These are phyloP conservation scores for Colletotrichum spaethianum DNA, from an alignment of 2,329 filamentous ascomycete genomes.

Conservation along the genomic window DNA sequence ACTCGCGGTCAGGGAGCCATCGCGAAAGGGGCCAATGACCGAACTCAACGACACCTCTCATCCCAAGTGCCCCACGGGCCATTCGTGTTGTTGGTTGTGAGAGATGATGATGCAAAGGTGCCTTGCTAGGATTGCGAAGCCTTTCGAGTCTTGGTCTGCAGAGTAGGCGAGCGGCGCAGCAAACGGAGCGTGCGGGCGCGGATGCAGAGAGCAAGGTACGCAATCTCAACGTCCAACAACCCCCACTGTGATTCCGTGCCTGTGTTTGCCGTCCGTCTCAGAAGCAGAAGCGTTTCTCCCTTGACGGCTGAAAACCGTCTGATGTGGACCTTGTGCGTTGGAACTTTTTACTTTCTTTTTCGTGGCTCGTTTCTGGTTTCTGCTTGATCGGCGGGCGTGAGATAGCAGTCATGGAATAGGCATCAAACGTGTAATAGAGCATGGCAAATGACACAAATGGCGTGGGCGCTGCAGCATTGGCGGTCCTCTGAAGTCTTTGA, in stretches of 20 bases:
- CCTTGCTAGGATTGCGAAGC: constrained; percentile 12
- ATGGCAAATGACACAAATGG: constrained; percentile 18
- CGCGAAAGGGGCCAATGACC: constrained; percentile 28
- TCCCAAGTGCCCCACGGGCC: neutral
- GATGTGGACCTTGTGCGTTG: neutral
- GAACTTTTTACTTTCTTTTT: neutral
- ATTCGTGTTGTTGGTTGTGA: constrained; percentile 13
- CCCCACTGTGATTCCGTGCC: constrained; percentile 14
- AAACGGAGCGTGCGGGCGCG: constrained; percentile 21
- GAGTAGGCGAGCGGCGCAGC: constrained; percentile 16
- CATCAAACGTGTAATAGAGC: neutral
- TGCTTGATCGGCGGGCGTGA: constrained; percentile 17
- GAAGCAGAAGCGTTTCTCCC: neutral
- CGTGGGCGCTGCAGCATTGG: constrained; percentile 6
- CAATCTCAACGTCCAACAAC: constrained; percentile 24
- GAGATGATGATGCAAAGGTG: constrained; percentile 10
- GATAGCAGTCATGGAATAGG: constrained; percentile 8
- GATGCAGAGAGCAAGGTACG: constrained; percentile 17
- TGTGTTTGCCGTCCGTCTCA: constrained; percentile 19
- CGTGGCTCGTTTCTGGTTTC: constrained; percentile 22
- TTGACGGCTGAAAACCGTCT: neutral
- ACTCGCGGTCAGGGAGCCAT: constrained; percentile 11
- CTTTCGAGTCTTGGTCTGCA: constrained; percentile 15
- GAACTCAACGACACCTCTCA: constrained; percentile 2
- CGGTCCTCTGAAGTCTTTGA: neutral